A percentile compares a stretch with the other conserved stretches of the same genome.
phyloP scores from a whole-genome alignment of 495 filamentous ascomycete species.

The Cercophora scortea region DNA sequence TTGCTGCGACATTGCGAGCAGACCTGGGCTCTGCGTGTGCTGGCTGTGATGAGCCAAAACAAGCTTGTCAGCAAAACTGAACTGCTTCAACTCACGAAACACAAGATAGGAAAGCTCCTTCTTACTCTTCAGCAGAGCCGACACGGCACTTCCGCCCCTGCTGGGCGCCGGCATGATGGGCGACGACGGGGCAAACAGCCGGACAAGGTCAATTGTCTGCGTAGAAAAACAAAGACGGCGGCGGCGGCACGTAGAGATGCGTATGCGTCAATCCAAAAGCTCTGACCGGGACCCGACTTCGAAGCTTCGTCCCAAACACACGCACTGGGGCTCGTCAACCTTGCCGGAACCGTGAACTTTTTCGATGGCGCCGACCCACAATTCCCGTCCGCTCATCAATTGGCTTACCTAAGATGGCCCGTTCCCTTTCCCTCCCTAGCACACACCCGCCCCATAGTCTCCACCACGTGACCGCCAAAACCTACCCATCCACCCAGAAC shows the following conservation, averaged over 20 bases:
- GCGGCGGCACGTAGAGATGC: not conserved
- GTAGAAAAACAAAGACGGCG: not conserved
- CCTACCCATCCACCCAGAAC: not conserved
- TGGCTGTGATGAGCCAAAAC: not conserved
- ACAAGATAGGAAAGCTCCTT: constrained; percentile 2
- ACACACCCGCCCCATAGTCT: not conserved
- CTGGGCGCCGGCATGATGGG: constrained; percentile 42
- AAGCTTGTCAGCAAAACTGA: not conserved
- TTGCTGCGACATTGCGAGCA: constrained; percentile 15
- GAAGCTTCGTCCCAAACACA: no score
- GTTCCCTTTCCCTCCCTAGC: no score
- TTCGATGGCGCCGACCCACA: constrained; percentile 14
- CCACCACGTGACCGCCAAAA: not conserved
- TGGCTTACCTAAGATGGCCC: not conserved
- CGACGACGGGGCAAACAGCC: not conserved
- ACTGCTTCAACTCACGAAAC: no score
- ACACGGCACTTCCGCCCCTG: constrained; percentile 36
- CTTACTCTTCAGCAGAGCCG: constrained; percentile 35
- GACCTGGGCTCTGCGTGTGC: not conserved
- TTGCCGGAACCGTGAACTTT: constrained; percentile 21
- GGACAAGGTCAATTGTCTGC: not conserved
- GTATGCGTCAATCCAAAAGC: no score
- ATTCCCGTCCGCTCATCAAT: not conserved
- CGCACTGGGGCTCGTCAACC: not conserved
- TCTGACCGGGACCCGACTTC: no score